A percentile compares a stretch with the other conserved stretches of the same genome.
phyloP scores from a whole-genome alignment of 2,329 filamentous ascomycete species.

The Diaporthe sp. region DNA sequence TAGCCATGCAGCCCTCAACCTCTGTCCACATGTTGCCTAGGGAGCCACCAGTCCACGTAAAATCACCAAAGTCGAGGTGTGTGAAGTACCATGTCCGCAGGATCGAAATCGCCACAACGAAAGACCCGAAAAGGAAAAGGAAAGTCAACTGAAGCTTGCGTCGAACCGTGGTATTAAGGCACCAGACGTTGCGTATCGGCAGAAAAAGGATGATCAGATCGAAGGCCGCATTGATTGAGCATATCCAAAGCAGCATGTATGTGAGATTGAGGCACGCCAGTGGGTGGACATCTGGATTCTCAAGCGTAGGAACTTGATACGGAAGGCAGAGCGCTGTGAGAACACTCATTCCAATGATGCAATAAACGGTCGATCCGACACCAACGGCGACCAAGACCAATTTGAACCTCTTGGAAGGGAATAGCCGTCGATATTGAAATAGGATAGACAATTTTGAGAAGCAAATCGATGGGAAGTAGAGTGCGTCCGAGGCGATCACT shows the following conservation, averaged over 20 bases:
- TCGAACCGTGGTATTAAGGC: neutral
- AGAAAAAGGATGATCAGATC: neutral
- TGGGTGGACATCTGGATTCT: neutral
- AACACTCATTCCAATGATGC: neutral
- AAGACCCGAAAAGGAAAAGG: neutral
- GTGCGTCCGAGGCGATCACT: neutral
- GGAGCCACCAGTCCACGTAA: neutral
- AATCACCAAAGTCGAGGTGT: neutral
- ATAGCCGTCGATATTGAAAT: neutral
- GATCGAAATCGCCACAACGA: neutral
- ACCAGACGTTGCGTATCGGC: neutral
- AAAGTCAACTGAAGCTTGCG: neutral
- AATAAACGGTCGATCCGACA: neutral
- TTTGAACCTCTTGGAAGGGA: neutral
- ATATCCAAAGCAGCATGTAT: neutral
- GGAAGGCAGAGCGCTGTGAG: neutral
- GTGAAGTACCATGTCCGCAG: neutral
- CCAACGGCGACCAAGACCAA: neutral
- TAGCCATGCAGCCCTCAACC: neutral
- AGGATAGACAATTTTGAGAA: neutral
- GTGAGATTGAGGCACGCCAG: neutral
- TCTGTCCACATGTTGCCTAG: neutral
- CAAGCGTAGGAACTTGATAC: neutral
- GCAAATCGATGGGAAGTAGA: neutral
- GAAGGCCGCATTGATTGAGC: neutral